phyloP scores from a whole-genome alignment of 768 basidiomycete genomes.

The Tubosaeta brunneosetosa region DNA sequence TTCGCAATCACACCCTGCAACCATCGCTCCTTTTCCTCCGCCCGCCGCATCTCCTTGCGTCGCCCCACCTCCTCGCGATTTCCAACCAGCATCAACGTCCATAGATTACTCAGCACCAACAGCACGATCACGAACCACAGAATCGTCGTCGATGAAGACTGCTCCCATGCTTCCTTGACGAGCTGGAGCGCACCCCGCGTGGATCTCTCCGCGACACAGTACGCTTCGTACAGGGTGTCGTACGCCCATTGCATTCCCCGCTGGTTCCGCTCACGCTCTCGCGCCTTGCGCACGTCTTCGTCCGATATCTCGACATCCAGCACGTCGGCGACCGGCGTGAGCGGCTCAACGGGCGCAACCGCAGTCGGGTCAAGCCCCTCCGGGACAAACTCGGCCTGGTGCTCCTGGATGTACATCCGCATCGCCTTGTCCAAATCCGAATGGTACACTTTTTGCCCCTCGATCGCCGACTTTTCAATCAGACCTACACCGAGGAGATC shows the following conservation, averaged over 20 bases:
- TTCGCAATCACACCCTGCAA: conserved; percentile 66
- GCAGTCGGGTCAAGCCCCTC: conserved; percentile 65
- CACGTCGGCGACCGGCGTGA: conserved; percentile 21
- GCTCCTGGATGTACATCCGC: conserved; percentile 83
- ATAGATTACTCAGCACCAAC: conserved; percentile 75
- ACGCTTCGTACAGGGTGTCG: conserved; percentile 79
- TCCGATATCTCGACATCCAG: conserved; percentile 6
- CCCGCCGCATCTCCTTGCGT: conserved; percentile 46
- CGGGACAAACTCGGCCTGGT: conserved; percentile 85
- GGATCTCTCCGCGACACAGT: conserved; percentile 64
- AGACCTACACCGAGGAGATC: conserved; percentile 55
- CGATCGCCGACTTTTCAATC: conserved; percentile 86
- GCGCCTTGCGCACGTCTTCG: conserved; percentile 38
- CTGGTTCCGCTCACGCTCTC: conserved; percentile 64
- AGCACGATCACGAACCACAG: conserved; percentile 68
- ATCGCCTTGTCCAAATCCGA: conserved; percentile 78
- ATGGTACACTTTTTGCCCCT: conserved; percentile 89
- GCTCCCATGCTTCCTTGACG: conserved; percentile 74
- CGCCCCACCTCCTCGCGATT: conserved; percentile 43
- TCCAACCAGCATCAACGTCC: conserved; percentile 51
- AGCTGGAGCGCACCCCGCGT: conserved; percentile 72
- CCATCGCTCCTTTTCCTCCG: conserved; percentile 70
- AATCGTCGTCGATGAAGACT: conserved; percentile 65
- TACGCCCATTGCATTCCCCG: conserved; percentile 84
- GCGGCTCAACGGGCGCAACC: conserved; percentile 44